A percentile compares a stretch with the other conserved stretches of the same genome.
phyloP scores from a whole-genome alignment of 352 stramenopile genomes.

The Stramenopiles sp. region DNA sequence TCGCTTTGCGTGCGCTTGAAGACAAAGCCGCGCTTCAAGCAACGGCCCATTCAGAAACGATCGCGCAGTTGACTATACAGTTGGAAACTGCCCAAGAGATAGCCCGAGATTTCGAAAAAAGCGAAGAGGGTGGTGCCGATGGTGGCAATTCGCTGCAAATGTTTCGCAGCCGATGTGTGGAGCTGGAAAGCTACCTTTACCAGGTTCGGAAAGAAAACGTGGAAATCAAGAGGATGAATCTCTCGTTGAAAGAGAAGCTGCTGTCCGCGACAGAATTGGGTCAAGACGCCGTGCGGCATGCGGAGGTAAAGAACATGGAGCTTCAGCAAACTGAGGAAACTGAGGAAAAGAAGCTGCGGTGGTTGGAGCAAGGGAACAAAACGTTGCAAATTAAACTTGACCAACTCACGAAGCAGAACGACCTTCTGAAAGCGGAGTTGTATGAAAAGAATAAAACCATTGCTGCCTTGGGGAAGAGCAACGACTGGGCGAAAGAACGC shows the following conservation, averaged over 20 bases:
- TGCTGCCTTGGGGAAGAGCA: neutral
- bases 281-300: neutral
- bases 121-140: neutral
- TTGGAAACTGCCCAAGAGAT: neutral
- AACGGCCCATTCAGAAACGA: neutral
- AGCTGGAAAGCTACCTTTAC: neutral
- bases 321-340: neutral
- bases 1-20: neutral
- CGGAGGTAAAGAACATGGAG: neutral
- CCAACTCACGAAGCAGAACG: neutral
- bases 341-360: neutral
- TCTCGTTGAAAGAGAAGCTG: neutral
- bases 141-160: neutral
- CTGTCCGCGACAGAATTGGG: neutral
- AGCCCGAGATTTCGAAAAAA: too few species aligned
- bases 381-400: neutral
- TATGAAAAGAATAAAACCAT: conserved; percentile 3
- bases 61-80: neutral
- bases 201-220: neutral
- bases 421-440: neutral
- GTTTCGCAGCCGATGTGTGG: neutral
- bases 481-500: neutral
- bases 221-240: neutral
- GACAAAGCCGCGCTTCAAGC: neutral
- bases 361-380: neutral